Percentiles rank a stretch among this genome's conserved stretches.
Conservation (phyloP, 306 rosid species). For the Glycyrrhiza uralensis region DNA sequence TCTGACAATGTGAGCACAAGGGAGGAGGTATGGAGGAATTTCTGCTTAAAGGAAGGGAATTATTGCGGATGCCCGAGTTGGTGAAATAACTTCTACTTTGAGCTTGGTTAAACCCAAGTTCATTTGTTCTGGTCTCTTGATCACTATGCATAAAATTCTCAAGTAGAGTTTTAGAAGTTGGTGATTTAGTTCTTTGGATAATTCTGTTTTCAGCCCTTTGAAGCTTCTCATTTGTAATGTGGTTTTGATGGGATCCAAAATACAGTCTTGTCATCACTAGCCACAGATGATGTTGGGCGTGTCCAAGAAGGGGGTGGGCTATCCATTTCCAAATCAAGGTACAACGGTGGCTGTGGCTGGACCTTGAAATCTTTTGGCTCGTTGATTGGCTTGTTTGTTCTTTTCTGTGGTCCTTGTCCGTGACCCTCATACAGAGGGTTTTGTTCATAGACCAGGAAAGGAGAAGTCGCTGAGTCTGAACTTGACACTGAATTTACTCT, state of each 20-base stretch:
- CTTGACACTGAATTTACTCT: constrained; percentile 60
- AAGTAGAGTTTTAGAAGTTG: constrained; percentile 45
- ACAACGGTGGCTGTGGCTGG: constrained; percentile 41
- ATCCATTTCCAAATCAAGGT: constrained; percentile 48
- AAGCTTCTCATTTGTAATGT: constrained; percentile 44
- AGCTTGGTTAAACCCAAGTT: constrained; percentile 32
- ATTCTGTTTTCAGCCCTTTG: constrained; percentile 29
- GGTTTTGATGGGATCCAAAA: constrained; percentile 63
- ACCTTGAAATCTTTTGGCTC: constrained; percentile 37
- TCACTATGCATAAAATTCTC: constrained; percentile 41
- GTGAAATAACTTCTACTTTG: constrained; percentile 39
- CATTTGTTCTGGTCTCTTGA: constrained; percentile 32
- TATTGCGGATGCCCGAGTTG: constrained; percentile 55
- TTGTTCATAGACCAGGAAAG: constrained; percentile 70
- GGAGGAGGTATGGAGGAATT: constrained; percentile 79
- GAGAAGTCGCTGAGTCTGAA: constrained; percentile 55
- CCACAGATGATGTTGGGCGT: constrained; percentile 38
- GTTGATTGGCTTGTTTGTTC: constrained; percentile 31
- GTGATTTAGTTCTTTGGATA: constrained; percentile 42
- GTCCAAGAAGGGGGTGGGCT: constrained; percentile 35
- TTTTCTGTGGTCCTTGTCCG: constrained; percentile 31
- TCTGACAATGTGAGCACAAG: constrained; percentile 81
- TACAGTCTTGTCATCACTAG: constrained; percentile 34
- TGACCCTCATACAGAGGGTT: constrained; percentile 76
- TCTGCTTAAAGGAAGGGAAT: constrained; percentile 69